Conservation (phyloP, 2,329 filamentous ascomycete species). For the Xylariaceae sp. region DNA sequence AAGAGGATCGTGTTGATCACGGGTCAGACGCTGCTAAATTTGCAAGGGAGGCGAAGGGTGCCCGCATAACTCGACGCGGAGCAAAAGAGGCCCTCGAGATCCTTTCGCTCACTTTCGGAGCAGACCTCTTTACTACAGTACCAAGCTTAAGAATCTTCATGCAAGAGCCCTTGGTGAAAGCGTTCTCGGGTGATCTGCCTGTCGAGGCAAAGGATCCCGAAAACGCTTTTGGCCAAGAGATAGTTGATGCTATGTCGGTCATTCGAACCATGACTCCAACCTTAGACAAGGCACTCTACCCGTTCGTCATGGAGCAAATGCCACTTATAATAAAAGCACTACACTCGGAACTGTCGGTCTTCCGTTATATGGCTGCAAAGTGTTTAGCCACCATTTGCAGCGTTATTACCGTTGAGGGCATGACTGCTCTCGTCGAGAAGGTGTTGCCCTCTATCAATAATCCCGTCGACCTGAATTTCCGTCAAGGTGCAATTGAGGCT, state of each 20-base stretch:
- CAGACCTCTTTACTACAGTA: constrained; percentile 76
- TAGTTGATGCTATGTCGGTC: constrained; percentile 91
- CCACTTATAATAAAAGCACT: constrained; percentile 86
- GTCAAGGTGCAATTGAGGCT: constrained; percentile 91
- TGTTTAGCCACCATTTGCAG: constrained; percentile 97
- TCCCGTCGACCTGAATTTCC: constrained; percentile 80
- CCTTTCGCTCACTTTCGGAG: constrained; percentile 77
- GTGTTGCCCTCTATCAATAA: constrained; percentile 92
- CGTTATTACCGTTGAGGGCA: constrained; percentile 90
- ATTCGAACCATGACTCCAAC: constrained; percentile 93
- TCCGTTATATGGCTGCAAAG: constrained; percentile 95
- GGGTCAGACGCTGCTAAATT: constrained; percentile 82
- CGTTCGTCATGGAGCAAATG: constrained; percentile 81
- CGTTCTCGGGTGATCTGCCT: constrained; percentile 74
- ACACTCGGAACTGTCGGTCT: constrained; percentile 85
- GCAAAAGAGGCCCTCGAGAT: constrained; percentile 94
- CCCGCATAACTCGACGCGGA: constrained; percentile 86
- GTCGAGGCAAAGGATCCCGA: constrained; percentile 73
- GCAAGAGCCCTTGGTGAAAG: constrained; percentile 74
- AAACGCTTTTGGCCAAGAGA: constrained; percentile 80
- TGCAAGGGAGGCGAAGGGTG: constrained; percentile 84
- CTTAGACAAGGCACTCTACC: constrained; percentile 72
- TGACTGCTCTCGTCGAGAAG: constrained; percentile 93
- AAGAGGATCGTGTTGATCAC: constrained; percentile 93
- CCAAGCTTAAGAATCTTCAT: constrained; percentile 82